phyloP scores from a whole-genome alignment of 2,329 filamentous ascomycete species.

The Xylogone sp. region DNA sequence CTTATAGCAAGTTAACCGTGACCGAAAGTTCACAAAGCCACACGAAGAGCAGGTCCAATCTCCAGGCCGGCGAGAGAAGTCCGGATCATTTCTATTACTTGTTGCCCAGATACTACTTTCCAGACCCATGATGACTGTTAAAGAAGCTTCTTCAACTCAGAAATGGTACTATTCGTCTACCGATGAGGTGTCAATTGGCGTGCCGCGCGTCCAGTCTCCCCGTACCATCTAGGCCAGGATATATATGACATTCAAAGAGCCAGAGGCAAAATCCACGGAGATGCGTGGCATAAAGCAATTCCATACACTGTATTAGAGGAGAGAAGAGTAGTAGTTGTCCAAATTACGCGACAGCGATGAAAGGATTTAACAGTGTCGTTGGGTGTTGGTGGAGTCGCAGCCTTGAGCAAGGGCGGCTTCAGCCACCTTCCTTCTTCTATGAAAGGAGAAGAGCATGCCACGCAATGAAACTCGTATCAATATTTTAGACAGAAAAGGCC shows the following conservation, averaged over 20 bases:
- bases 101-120: constrained; percentile 14
- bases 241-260: no score
- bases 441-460: background rate
- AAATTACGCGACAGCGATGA: no score
- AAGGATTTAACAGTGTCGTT: background rate
- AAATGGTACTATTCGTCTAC: background rate
- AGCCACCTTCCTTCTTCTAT: background rate
- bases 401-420: no score
- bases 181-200: no score
- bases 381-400: no score
- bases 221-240: no score
- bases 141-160: background rate
- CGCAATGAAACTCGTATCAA: background rate
- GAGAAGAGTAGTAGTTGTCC: no score
- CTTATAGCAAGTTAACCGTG: constrained; percentile 10
- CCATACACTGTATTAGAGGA: no score
- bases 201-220: no score
- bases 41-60: constrained; percentile 18
- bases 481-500: background rate
- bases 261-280: no score
- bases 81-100: background rate
- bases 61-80: constrained; percentile 2
- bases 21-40: constrained; percentile 15
- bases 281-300: no score
- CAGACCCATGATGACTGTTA: constrained; percentile 5